Evolutionary conservation across 2,329 filamentous ascomycete species (phyloP), one percentile per base, ranked within the genome.

Genomic region (Phaeosphaeriaceae sp.): DNA sequence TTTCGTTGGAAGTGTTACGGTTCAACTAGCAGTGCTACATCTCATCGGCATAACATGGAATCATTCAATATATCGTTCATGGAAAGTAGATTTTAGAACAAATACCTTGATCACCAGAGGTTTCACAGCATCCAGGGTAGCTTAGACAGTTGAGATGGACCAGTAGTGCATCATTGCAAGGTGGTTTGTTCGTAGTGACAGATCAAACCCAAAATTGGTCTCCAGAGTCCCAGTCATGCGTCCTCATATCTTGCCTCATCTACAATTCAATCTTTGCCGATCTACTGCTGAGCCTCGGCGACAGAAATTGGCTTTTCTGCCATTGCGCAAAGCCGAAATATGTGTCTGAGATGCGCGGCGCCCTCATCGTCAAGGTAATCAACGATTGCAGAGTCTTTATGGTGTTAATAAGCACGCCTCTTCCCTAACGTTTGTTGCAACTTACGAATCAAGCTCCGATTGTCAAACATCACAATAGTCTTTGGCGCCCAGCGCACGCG

Each of bases 401-500:
- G 19, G 43, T 8, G 19, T 46, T 46, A 23, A 2, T 46, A 23
- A 23, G 19, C 13, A 4, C 2, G 3, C 9, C 19, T 23, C 2
- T 23, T 6, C 19, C 3, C 7, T 13, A 11, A 15, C 23, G 43
- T 21, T 23, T 2, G 5, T 21, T 23, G 19, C 9, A 46, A 46
- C 43, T 46, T 46, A 46, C 43, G 43, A 15, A 46, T 46, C 43
- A 46, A 23, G 43, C 43, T 46, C 22, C 43, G 2, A n/a, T 46
- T 46, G 43, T 46, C 43, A 46, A 46, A 46, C 43, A 46, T 46
- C 9, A 46, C 43, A 23, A 46, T 46, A 9, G 43, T 46, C 43
- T 46, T 46, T 23, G 43, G 43, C 19, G 43, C 43, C 43, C 43
- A 46, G 43, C 43, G 43, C 43, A 46, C 43, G 4, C 43, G 43